These are phyloP conservation scores for Megacollybia marginata DNA, from an alignment of 768 basidiomycete species.

Conservation along the genomic window DNA sequence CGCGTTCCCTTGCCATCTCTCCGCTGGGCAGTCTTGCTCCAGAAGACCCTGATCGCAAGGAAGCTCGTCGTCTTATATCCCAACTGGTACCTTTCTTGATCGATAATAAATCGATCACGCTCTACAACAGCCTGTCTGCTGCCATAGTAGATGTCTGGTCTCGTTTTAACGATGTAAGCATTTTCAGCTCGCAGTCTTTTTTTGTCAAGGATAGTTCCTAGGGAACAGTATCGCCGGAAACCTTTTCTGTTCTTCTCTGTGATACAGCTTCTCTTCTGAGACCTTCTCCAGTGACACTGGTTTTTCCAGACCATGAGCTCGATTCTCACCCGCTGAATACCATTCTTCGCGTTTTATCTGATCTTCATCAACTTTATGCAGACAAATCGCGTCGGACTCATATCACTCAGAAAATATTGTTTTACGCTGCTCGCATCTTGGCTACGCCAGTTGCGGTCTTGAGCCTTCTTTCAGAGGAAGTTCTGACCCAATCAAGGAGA, in stretches of 20 bases:
- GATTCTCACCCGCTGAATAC: constrained; percentile 9
- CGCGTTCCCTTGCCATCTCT: constrained; percentile 54
- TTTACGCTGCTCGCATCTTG: constrained; percentile 59
- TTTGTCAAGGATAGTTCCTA: constrained; percentile 9
- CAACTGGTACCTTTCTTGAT: constrained; percentile 57
- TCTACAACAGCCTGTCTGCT: constrained; percentile 41
- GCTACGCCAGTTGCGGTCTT: constrained; percentile 39
- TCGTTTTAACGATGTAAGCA: constrained; percentile 42
- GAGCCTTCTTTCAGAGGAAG: constrained; percentile 34
- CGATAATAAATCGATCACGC: constrained; percentile 49
- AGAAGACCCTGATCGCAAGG: constrained; percentile 35
- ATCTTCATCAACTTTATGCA: constrained; percentile 38
- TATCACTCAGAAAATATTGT: constrained; percentile 53
- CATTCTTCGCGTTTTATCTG: constrained; percentile 46
- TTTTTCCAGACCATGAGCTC: constrained; percentile 1
- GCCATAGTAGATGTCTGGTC: constrained; percentile 64
- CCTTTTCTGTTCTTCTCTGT: constrained; percentile 45
- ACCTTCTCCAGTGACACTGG: constrained; percentile 28
- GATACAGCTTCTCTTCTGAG: constrained; percentile 50
- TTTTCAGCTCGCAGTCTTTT: neutral
- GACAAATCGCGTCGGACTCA: constrained; percentile 20
- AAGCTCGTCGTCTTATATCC: constrained; percentile 40
- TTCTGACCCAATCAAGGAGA: neutral
- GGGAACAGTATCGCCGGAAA: constrained; percentile 29
- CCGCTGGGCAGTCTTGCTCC: constrained; percentile 39